Evolutionary conservation across 1,139 yeast species (phyloP), one percentile per base, ranked within the genome.

Genomic region (Pichia sp.): DNA sequence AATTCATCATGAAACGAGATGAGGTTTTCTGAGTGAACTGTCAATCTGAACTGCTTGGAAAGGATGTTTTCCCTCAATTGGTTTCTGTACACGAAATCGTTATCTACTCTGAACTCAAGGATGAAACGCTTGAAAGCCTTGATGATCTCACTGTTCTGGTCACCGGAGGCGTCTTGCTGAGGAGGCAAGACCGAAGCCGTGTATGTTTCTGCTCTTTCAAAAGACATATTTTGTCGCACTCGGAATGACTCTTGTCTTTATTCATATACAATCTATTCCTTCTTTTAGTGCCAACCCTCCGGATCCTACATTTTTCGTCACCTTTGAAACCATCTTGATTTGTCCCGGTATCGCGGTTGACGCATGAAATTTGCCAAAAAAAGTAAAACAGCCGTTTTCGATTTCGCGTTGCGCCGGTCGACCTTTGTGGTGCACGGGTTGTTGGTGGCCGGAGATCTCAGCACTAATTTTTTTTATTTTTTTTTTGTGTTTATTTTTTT

Each of bases 131-230:
- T 81, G 74, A 93, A 90, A 19, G 91, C 88, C 60, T 82, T 80
- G 64, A 85, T 83, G 60, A 89, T 78, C 67, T 88, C 96, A 54
- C 87, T 80, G 69, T 82, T 81, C 41, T 88, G 76, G 58, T 80
- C 83, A 56, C 84, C 88, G 10, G 72, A 69, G 2, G 83, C 79
- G 45, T 79, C 78, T 16, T 52, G 53, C 57, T 86, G 91, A 21
- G 95, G 95, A 26, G 93, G 95, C 54, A 90, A 78, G 16, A 90
- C 98, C 40, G 86, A 86, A 7, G 98, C 93, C 44, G 93, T 76
- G 66, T 79, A 91, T 5, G 86, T 79, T 55, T 87, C 88, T 23
- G 91, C 82, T 71, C 88, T 82, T 68, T 89, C 96, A 72, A 82
- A 89, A 2, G 89, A 83, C 86, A 81, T 54, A n/a, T n/a, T n/a